These are phyloP conservation scores for Byssoonygena ceratinophila DNA, from an alignment of 2,329 filamentous ascomycete genomes.

Conservation along the genomic window DNA sequence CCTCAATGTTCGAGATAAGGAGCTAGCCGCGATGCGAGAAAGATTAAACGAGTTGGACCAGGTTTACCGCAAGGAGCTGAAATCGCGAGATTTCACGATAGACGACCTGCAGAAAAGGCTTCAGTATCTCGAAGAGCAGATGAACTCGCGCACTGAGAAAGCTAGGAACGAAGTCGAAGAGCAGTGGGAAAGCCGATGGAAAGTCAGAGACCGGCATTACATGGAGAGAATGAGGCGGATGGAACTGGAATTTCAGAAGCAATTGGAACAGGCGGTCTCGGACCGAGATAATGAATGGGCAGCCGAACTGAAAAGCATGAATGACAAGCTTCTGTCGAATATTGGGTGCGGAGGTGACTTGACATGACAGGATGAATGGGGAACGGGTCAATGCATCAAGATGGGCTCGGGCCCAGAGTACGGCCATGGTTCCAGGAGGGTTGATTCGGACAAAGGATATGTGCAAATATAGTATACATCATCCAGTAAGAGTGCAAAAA, in stretches of 20 bases:
- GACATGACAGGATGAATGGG: background rate
- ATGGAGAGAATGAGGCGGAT: conserved; percentile 22
- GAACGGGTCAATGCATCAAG: no score
- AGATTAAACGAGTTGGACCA: conserved; percentile 25
- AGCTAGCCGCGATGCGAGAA: conserved; percentile 22
- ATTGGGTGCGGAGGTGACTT: conserved; percentile 9
- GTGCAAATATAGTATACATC: no score
- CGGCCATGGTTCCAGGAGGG: no score
- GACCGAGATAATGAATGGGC: conserved; percentile 19
- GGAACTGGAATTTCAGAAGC: conserved; percentile 18
- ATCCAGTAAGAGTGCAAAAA: no score
- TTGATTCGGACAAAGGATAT: no score
- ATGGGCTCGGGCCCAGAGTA: background rate
- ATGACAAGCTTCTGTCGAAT: conserved; percentile 13
- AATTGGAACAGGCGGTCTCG: conserved; percentile 18
- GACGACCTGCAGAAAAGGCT: conserved; percentile 23
- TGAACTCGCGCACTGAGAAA: conserved; percentile 22
- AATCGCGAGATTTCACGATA: conserved; percentile 23
- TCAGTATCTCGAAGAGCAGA: conserved; percentile 19
- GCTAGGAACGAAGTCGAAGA: conserved; percentile 28
- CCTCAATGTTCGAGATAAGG: conserved; percentile 23
- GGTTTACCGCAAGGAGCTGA: conserved; percentile 25
- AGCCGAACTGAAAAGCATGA: conserved; percentile 15
- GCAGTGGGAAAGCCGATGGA: conserved; percentile 29
- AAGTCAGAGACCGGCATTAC: conserved; percentile 24